Evolutionary conservation across 108 stramenopile genomes (phyloP), one percentile per base, ranked within the genome.

Genomic region (Conticribra weissflogii): DNA sequence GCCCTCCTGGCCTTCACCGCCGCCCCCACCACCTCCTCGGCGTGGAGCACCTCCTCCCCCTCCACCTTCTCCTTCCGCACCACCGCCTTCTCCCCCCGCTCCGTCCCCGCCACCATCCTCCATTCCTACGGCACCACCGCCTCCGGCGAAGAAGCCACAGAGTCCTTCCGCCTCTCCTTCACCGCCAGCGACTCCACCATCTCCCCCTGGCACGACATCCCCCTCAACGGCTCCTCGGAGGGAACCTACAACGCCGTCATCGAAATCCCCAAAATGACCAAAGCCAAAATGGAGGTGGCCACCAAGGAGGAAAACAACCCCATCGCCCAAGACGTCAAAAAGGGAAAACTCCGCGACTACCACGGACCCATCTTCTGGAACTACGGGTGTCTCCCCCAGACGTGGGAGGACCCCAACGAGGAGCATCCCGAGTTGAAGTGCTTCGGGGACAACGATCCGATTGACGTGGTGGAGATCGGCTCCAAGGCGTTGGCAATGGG

Each of bases 291-390:
- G 97, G 99, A 99, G 78, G 92, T 98, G 31, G 93, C 97, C 54
- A 98, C 97, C 63, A 96, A 98, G 75, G 99, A 99, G 86, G 86
- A 76, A 55, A 66, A 63, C 73, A 98, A 99, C 76, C 99, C 99
- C 57, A 98, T 99, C 75, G 96, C 97, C 19, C 96, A 97, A 74
- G 99, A 99, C 81, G 83, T 96, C 46, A 99, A 98, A 85, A 98
- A 98, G 82, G 99, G 99, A 66, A 94, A 95, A 71, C 97, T 98
- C 52, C 90, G 97, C 33, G 91, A 94, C 74, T 98, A 98, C 86
- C 94, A 98, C 82, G 98, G 97, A 49, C 97, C 97, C 55, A 98
- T 99, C 85, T 98, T 98, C 81, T 99, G 98, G 97, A 99, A 99
- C 87, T 99, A 99, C 61, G 99, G 99, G 29, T 96, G 93, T 79